Conservation (phyloP, 768 basidiomycete genomes). For the Kwoniella pini region DNA sequence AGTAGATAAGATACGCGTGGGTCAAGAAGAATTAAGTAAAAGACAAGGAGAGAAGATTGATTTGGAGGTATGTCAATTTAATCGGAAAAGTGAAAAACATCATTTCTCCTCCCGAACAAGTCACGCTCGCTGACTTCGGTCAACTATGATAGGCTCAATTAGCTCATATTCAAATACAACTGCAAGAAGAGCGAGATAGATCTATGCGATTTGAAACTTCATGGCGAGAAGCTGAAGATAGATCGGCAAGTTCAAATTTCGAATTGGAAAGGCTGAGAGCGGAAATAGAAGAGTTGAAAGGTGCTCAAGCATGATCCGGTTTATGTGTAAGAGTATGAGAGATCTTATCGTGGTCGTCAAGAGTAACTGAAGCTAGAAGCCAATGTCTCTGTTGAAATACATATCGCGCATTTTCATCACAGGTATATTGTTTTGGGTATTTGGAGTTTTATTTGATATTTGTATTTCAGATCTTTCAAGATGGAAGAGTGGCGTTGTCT, state of each 20-base stretch:
- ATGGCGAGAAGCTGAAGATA: constrained; percentile 49
- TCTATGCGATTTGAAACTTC: constrained; percentile 36
- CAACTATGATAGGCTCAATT: constrained; percentile 18
- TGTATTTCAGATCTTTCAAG: too few relatives aligned
- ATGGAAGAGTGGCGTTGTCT: too few relatives aligned
- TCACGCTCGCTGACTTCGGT: too few relatives aligned
- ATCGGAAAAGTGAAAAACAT: too few relatives aligned
- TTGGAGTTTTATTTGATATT: too few relatives aligned
- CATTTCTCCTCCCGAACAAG: too few relatives aligned
- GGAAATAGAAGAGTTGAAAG: constrained; percentile 31
- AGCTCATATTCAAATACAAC: constrained; percentile 10
- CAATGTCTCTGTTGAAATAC: too few relatives aligned
- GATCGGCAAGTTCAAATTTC: constrained; percentile 41
- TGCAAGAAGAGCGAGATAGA: constrained; percentile 36
- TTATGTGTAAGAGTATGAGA: too few relatives aligned
- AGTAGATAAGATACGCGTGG: constrained; percentile 84
- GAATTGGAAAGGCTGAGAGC: constrained; percentile 36
- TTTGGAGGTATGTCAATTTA: constrained; percentile 28
- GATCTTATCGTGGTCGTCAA: too few relatives aligned
- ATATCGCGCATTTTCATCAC: too few relatives aligned
- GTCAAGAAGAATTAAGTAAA: constrained; percentile 26
- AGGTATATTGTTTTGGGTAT: too few relatives aligned
- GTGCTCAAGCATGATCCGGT: background rate
- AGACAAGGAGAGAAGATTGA: constrained; percentile 23
- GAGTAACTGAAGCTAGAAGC: too few relatives aligned